A percentile compares a stretch with the other conserved stretches of the same genome.
These are phyloP conservation scores for Auriscalpium microsporum DNA, from an alignment of 768 basidiomycete genomes.

Conservation along the genomic window DNA sequence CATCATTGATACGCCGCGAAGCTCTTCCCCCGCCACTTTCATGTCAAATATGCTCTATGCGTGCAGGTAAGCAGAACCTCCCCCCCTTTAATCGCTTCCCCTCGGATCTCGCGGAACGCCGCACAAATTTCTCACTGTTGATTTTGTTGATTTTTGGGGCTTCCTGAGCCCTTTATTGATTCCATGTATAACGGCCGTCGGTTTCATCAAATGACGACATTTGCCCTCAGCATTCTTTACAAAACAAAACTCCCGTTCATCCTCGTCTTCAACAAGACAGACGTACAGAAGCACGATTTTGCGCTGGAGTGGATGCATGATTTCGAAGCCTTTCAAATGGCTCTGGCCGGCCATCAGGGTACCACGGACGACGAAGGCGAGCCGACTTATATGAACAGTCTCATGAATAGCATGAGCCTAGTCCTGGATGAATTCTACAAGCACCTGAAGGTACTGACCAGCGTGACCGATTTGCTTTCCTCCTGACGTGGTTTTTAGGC, in stretches of 20 bases:
- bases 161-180: neutral
- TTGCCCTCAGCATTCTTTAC: conserved; percentile 70
- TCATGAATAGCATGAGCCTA: conserved; percentile 99
- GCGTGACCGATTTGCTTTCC: neutral
- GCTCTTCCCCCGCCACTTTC: conserved; percentile 91
- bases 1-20: conserved; percentile 94
- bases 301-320: conserved; percentile 98
- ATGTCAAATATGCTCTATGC: conserved; percentile 99
- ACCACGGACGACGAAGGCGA: conserved; percentile 76
- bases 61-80: conserved; percentile 58
- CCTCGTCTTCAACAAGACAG: conserved; percentile 97
- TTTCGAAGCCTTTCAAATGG: conserved; percentile 91
- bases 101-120: no score
- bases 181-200: no score
- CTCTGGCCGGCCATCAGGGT: conserved; percentile 63
- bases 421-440: conserved; percentile 98
- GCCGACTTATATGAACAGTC: conserved; percentile 94
- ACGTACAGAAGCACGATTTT: conserved; percentile 83
- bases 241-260: conserved; percentile 97
- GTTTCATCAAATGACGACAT: neutral
- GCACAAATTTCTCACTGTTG: no score
- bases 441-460: conserved; percentile 63
- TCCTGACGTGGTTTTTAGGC: conserved; percentile 38
- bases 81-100: neutral
- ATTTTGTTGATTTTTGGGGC: no score